Conservation (phyloP, 2,329 filamentous ascomycete species). For the Chalaropsis thielavioides region DNA sequence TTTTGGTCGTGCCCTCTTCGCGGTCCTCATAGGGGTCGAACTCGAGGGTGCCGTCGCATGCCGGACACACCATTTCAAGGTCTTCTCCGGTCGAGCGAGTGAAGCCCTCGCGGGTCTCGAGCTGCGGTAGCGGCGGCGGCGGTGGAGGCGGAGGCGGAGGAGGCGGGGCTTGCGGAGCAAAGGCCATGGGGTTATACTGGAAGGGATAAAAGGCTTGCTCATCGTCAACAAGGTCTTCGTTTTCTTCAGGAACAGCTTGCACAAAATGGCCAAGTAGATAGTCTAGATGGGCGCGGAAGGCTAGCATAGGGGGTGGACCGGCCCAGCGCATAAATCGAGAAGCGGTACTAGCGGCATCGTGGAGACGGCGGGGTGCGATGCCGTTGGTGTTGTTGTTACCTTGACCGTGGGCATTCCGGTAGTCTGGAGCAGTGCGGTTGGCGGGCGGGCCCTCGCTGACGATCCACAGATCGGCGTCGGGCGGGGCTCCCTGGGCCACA, state of each 20-base stretch:
- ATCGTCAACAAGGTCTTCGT: not conserved
- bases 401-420: not conserved
- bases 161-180: slow-evolving; percentile 21
- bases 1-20: slow-evolving; percentile 21
- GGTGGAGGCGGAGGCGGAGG: slow-evolving; percentile 26
- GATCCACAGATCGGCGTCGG: not conserved
- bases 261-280: not conserved
- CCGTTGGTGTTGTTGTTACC: not conserved
- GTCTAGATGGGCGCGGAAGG: not conserved
- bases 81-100: slow-evolving; percentile 59
- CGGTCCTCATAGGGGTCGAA: slow-evolving; percentile 40
- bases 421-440: not conserved
- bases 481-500: not conserved
- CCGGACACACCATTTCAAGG: slow-evolving; percentile 65
- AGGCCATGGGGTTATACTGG: slow-evolving; percentile 24
- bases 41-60: slow-evolving; percentile 72
- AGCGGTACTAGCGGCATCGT: not conserved
- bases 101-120: slow-evolving; percentile 52
- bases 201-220: not conserved
- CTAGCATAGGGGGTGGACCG: not conserved
- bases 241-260: not conserved
- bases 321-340: not conserved
- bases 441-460: not conserved
- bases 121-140: slow-evolving; percentile 27
- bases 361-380: not conserved